These are phyloP conservation scores for Wallacemonas rigidus DNA, from an alignment of 208 protist genomes.

Conservation along the genomic window DNA sequence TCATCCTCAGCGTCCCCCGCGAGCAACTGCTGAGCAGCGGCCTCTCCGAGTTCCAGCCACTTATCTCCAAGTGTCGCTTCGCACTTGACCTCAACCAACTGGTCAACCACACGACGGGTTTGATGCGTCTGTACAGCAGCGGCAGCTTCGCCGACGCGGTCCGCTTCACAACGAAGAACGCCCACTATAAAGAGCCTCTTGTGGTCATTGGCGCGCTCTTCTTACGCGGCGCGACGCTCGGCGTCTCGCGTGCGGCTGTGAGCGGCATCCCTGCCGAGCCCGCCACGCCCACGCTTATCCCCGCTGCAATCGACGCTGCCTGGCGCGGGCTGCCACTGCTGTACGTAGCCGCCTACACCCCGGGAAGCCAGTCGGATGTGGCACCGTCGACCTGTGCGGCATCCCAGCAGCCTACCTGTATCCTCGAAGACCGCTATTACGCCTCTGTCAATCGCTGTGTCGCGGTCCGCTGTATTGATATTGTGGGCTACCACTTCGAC, in stretches of 20 bases:
- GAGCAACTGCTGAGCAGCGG: slow-evolving; percentile 13
- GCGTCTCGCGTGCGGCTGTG: slow-evolving; percentile 29
- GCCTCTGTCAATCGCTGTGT: slow-evolving; percentile 56
- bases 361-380: slow-evolving; percentile 9
- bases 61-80: slow-evolving; percentile 20
- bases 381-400: neutral
- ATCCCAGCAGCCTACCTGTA: slow-evolving; percentile 24
- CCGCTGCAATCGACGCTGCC: neutral
- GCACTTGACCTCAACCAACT: slow-evolving; percentile 39
- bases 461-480: slow-evolving; percentile 24
- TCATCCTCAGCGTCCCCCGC: slow-evolving; percentile 33
- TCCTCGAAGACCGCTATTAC: slow-evolving; percentile 31
- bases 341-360: slow-evolving; percentile 26
- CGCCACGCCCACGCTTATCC: too few species aligned
- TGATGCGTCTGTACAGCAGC: slow-evolving; percentile 48
- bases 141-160: slow-evolving; percentile 40
- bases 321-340: slow-evolving; percentile 31
- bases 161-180: neutral
- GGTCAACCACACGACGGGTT: slow-evolving; percentile 11
- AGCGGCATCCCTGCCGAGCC: neutral
- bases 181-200: slow-evolving; percentile 26
- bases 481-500: slow-evolving; percentile 48
- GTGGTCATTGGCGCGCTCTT: slow-evolving; percentile 52
- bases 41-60: slow-evolving; percentile 4
- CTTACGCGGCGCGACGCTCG: slow-evolving; percentile 44